Evolutionary conservation across 2,329 filamentous ascomycete genomes (phyloP).

Genomic region (Diaporthe caulivora): DNA sequence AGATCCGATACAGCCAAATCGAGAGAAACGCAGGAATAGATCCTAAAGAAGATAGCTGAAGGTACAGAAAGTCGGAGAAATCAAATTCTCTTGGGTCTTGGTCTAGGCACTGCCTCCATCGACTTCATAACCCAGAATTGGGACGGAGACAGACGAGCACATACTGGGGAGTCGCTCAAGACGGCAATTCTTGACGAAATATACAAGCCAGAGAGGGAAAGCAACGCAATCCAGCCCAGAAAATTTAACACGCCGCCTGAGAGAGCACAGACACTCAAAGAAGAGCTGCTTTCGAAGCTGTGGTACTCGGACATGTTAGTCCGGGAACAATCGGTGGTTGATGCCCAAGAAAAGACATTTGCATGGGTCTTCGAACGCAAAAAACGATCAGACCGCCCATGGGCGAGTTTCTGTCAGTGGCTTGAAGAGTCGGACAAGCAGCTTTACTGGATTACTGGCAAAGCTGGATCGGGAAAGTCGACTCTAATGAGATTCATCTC

Average conservation of each 20-base stretch:
- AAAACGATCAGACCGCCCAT: not conserved
- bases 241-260: not conserved
- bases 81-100: not conserved
- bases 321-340: not conserved
- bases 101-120: not conserved
- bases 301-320: not conserved
- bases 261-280: not conserved
- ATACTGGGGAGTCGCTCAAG: not conserved
- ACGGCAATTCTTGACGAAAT: not conserved
- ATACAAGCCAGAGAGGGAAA: not conserved
- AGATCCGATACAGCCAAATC: not conserved
- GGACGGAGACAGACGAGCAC: too few species aligned
- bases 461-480: conserved; percentile 14
- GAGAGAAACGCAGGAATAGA: not conserved
- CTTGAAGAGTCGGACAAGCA: conserved; percentile 1
- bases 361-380: not conserved
- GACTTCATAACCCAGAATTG: not conserved
- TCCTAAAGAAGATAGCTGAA: too few species aligned
- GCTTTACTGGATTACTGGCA: conserved; percentile 20
- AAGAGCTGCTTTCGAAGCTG: not conserved
- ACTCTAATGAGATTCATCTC: conserved; percentile 25
- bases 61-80: too few species aligned
- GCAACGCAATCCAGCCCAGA: not conserved
- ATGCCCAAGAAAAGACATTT: not conserved
- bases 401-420: conserved; percentile 19